Base-by-base conservation (phyloP, 768 basidiomycete genomes). In the Phlegmacium glaucopus region DNA sequence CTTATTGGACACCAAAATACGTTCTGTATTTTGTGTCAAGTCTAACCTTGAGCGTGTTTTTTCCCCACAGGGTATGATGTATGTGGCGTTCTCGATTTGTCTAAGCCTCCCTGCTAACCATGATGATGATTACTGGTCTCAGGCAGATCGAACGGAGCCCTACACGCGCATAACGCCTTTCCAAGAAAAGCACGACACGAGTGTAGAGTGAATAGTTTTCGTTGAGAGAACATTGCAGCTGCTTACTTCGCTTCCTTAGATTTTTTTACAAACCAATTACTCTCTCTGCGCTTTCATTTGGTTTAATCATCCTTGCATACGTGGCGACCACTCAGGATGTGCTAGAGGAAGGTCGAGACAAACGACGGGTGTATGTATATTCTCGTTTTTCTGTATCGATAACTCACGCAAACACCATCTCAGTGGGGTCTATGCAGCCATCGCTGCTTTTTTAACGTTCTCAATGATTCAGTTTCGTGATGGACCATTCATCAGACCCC, bases 391-490 rank as follows among this genome's bases (percentile, higher is more conserved):
- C 29, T 30, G 42, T 43, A 43, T 51, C 35, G 15, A 35, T 41
- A 25, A 22, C 40, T 51, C 25, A 45, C 32, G 32, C 9, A 47
- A 26, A 8, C 48, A 51, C 39, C 30, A 16, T 11, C n/a, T 42
- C 59, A 91, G 90, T 42, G 90, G 90, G 22, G 75, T 79, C 37
- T 92, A 90, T 53, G 90, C 90, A 44, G 77, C 85, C 9, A 72
- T 87, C 40, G 75, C 75, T 9, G 77, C 85, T 36, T 93, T 93
- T 65, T 74, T 93, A 48, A 65, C 80, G 51, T 93, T 91, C 66
- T 87, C 87, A 25, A 86, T 87, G 78, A 75, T 94, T 42, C 91
- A 94, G 58, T 92, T 93, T 59, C 84, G 90, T 49, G 90, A 94
- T 62, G 90, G 90, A 0, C 90, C 90, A 26, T 94, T 89, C 65